Evolutionary conservation across 305 asterid species (phyloP).

Genomic region (Nicotiana rustica): DNA sequence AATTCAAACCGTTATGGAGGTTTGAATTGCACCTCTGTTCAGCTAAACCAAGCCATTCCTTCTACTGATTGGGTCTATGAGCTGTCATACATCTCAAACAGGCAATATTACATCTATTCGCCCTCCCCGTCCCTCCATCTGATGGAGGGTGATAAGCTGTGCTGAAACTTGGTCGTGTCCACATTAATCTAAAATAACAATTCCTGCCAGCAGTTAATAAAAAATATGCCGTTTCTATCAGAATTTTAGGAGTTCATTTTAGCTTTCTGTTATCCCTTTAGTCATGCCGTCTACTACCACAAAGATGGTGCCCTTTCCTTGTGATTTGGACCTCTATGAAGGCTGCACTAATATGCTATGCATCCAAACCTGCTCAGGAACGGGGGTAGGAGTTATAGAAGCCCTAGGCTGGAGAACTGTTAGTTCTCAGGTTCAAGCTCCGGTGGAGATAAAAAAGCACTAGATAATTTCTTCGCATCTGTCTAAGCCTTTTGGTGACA

Average conservation of each 20-base stretch:
- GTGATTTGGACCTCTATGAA: not conserved
- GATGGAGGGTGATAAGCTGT: not conserved
- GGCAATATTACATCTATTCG: constrained; percentile 1
- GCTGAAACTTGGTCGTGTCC: not conserved
- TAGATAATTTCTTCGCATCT: no score
- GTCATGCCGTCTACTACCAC: constrained; percentile 9
- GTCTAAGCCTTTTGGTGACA: no score
- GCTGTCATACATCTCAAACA: constrained; percentile 4
- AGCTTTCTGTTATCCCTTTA: constrained; percentile 18
- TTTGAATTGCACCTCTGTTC: constrained; percentile 14
- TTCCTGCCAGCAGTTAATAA: constrained; percentile 5
- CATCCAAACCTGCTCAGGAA: constrained; percentile 16
- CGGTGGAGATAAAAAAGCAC: no score
- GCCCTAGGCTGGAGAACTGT: not conserved
- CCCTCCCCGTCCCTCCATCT: constrained; percentile 8
- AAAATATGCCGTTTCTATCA: not conserved
- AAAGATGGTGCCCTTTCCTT: not conserved
- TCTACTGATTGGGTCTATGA: constrained; percentile 1
- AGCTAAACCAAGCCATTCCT: constrained; percentile 28
- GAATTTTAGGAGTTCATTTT: constrained; percentile 29
- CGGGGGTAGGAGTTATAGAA: not conserved
- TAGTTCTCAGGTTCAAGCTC: no score
- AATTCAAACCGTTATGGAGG: not conserved
- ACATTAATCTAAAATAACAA: not conserved
- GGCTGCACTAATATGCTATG: not conserved